Conservation (phyloP, 345 rosid species). For the Noccaea bulbosa region DNA sequence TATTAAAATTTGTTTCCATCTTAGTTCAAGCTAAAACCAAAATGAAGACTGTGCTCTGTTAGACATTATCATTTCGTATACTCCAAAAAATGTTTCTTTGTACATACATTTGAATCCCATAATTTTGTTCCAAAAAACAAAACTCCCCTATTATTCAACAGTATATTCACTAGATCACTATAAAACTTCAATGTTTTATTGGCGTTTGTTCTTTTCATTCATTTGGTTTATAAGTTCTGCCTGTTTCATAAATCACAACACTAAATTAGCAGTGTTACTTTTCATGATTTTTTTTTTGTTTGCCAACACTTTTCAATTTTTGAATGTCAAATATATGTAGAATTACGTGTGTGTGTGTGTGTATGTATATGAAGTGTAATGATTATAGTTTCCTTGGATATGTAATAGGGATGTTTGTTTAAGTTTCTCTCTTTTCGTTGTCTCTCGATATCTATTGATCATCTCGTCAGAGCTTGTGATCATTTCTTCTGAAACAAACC, state of each 20-base stretch:
- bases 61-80: constrained; percentile 16
- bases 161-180: neutral
- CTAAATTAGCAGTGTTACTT: constrained; percentile 4
- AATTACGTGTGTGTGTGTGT: constrained; percentile 23
- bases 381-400: constrained; percentile 30
- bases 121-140: neutral
- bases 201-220: constrained; percentile 1
- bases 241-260: constrained; percentile 4
- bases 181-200: neutral
- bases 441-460: constrained; percentile 38
- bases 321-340: neutral
- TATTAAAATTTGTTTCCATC: constrained; percentile 38
- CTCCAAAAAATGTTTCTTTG: constrained; percentile 8
- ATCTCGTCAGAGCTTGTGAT: constrained; percentile 60
- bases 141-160: neutral
- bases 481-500: constrained; percentile 42
- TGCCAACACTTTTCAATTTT: constrained; percentile 8
- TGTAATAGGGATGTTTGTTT: constrained; percentile 24
- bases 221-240: neutral
- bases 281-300: neutral
- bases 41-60: constrained; percentile 22
- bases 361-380: constrained; percentile 19
- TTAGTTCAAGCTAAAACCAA: constrained; percentile 28
- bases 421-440: constrained; percentile 42
- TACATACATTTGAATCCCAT: neutral